phyloP scores from a whole-genome alignment of 2,329 filamentous ascomycete species.

The Phoma sp. region DNA sequence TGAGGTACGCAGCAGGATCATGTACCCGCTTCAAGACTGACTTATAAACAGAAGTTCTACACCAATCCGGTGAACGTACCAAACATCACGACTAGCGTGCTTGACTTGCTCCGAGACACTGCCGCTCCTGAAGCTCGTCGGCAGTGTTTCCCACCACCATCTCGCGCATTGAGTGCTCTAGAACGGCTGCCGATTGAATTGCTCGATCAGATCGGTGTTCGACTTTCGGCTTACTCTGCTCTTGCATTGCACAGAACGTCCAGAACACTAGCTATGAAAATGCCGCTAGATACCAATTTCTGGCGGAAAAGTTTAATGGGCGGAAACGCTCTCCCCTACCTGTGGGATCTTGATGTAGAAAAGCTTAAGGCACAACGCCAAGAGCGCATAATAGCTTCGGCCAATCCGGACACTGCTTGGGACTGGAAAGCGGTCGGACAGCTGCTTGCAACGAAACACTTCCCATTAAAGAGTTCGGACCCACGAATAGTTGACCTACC shows the following conservation, averaged over 20 bases:
- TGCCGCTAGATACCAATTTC: slow-evolving; percentile 33
- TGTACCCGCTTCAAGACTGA: neutral
- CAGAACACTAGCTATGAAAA: slow-evolving; percentile 23
- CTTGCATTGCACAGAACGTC: slow-evolving; percentile 32
- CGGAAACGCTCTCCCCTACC: slow-evolving; percentile 29
- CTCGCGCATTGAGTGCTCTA: neutral
- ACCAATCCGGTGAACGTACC: slow-evolving; percentile 26
- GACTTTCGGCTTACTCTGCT: slow-evolving; percentile 22
- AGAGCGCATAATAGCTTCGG: neutral
- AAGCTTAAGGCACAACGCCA: slow-evolving; percentile 15
- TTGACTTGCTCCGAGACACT: slow-evolving; percentile 19
- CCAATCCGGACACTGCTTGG: slow-evolving; percentile 12
- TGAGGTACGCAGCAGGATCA: slow-evolving; percentile 22
- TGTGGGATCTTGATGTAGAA: slow-evolving; percentile 34
- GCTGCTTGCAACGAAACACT: slow-evolving; percentile 24
- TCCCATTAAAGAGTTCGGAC: slow-evolving; percentile 20
- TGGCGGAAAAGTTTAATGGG: slow-evolving; percentile 33
- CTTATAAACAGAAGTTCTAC: slow-evolving; percentile 30
- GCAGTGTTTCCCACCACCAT: neutral
- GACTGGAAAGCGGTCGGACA: slow-evolving; percentile 29
- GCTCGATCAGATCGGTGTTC: slow-evolving; percentile 4
- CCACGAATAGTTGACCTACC: slow-evolving; percentile 21
- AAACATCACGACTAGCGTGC: slow-evolving; percentile 17
- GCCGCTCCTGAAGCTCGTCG: neutral
- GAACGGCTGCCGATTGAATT: slow-evolving; percentile 12